Conservation (phyloP, 352 stramenopile genomes). For the Globisporangium spinosum region DNA sequence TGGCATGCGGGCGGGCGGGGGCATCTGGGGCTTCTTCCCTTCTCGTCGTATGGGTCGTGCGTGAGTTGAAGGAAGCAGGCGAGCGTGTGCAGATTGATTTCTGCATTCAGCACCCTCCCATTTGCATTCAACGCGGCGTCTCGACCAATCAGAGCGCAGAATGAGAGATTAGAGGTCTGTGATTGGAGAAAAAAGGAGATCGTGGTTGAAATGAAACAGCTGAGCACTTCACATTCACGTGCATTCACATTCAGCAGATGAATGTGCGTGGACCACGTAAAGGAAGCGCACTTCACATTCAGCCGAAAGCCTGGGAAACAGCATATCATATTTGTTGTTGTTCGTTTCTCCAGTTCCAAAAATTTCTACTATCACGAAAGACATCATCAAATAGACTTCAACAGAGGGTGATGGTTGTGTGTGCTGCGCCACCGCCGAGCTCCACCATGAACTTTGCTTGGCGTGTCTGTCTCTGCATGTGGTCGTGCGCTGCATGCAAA, state of each 20-base stretch:
- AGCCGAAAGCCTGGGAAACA: neutral
- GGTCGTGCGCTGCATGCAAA: neutral
- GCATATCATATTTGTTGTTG: neutral
- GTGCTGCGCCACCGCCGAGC: neutral
- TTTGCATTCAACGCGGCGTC: slow-evolving; percentile 8
- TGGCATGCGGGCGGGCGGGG: neutral
- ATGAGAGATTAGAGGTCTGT: neutral
- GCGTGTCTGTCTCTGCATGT: neutral
- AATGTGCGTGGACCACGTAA: neutral
- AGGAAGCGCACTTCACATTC: neutral
- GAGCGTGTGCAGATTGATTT: neutral
- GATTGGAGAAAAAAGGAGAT: neutral
- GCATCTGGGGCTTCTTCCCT: neutral
- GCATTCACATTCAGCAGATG: neutral
- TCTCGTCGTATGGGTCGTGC: neutral
- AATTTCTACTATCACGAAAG: accelerated
- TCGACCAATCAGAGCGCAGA: neutral
- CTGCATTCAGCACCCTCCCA: neutral
- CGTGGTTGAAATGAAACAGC: neutral
- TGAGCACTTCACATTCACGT: slow-evolving; percentile 7
- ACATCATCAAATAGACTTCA: neutral
- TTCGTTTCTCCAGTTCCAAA: neutral
- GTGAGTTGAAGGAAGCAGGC: slow-evolving; percentile 1
- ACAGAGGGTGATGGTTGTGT: neutral
- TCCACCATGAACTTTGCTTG: neutral